Conservation (phyloP, 768 basidiomycete species). For the Cantharellus cinnabarinus region DNA sequence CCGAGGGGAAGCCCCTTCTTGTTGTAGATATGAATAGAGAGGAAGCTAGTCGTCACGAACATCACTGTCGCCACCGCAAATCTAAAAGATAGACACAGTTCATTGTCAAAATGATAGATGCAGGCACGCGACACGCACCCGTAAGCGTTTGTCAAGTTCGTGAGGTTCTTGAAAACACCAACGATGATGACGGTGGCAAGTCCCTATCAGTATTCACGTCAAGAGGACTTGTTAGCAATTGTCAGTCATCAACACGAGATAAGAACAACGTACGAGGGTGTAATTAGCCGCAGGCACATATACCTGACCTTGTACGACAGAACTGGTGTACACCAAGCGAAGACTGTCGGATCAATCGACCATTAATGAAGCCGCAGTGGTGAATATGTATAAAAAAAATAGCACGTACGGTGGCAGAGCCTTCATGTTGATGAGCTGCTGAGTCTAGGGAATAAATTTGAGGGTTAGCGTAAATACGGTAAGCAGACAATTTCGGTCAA, state of each 20-base stretch:
- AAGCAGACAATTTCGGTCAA: background rate
- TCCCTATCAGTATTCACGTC: constrained; percentile 15
- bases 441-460: constrained; percentile 18
- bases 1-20: constrained; percentile 30
- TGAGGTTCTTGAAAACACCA: constrained; percentile 32
- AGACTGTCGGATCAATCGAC: constrained; percentile 14
- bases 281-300: constrained; percentile 48
- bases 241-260: background rate
- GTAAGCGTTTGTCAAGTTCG: constrained; percentile 36
- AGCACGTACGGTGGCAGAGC: constrained; percentile 27
- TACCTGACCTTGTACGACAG: constrained; percentile 39
- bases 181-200: constrained; percentile 33
- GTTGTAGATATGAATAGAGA: constrained; percentile 35
- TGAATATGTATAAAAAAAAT: background rate
- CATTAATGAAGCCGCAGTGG: background rate
- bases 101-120: background rate
- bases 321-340: constrained; percentile 39
- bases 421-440: constrained; percentile 45
- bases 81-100: constrained; percentile 13
- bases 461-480: constrained; percentile 16
- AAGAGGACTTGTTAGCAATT: background rate
- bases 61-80: constrained; percentile 49
- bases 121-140: background rate
- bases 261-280: constrained; percentile 16
- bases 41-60: constrained; percentile 36